Evolutionary conservation across 441 rosid genomes (phyloP).

Genomic region (Geranium incanum): DNA sequence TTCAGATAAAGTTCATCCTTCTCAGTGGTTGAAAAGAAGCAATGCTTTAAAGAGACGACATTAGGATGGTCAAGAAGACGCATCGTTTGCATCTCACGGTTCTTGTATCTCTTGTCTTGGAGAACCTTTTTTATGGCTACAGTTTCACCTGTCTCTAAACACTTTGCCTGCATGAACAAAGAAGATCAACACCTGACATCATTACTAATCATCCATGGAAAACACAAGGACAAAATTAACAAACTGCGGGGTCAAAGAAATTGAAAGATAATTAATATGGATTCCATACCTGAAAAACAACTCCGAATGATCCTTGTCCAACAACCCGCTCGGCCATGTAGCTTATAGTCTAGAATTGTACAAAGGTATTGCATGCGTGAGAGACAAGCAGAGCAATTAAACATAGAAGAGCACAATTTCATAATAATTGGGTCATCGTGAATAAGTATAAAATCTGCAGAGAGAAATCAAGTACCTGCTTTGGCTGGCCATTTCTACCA

Average conservation of each 20-base stretch:
- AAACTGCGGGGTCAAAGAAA: neutral
- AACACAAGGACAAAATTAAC: conserved; percentile 2
- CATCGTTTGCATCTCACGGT: conserved; percentile 95
- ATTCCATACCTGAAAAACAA: conserved; percentile 74
- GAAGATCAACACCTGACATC: neutral
- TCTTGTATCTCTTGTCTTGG: conserved; percentile 94
- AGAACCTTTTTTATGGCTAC: conserved; percentile 95
- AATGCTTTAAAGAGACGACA: conserved; percentile 78
- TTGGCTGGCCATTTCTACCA: conserved; percentile 89
- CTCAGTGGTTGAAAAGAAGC: conserved; percentile 85
- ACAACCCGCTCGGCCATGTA: conserved; percentile 98
- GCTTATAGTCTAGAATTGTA: conserved; percentile 65
- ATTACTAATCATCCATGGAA: neutral
- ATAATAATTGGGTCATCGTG: neutral
- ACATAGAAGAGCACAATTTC: conserved; percentile 5
- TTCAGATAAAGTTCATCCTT: conserved; percentile 91
- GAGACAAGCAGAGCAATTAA: neutral
- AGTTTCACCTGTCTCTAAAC: conserved; percentile 90
- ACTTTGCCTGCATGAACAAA: conserved; percentile 50
- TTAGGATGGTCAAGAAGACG: conserved; percentile 93
- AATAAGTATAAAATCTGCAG: neutral
- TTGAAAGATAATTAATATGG: conserved; percentile 9
- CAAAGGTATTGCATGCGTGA: neutral
- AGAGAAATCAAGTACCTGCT: conserved; percentile 45
- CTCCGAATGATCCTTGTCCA: conserved; percentile 95